Evolutionary conservation across 2,329 filamentous ascomycete species (phyloP).

Genomic region (Teratosphaeria nubilosa): DNA sequence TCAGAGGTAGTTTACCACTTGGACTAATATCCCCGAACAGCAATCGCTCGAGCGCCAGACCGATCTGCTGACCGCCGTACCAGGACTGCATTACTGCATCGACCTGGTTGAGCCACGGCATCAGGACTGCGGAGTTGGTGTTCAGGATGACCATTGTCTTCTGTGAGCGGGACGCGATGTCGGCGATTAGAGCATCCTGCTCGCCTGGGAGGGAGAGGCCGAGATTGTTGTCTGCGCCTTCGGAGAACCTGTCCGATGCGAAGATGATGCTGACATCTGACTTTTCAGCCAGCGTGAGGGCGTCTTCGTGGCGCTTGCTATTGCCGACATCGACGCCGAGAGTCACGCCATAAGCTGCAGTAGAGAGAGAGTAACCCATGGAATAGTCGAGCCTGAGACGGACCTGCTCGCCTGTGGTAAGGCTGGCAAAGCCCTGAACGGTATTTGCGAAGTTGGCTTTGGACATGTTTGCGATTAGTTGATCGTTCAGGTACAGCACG

Average conservation of each 20-base stretch:
- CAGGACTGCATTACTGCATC: background rate
- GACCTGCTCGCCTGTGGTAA: background rate
- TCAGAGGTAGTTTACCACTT: slow-evolving; percentile 63
- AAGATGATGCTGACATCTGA: background rate
- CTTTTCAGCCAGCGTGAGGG: background rate
- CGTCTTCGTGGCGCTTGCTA: background rate
- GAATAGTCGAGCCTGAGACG: background rate
- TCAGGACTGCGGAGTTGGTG: background rate
- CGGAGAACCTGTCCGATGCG: background rate
- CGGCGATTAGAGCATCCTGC: background rate
- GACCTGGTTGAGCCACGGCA: background rate
- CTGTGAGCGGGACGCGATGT: background rate
- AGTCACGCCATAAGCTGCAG: background rate
- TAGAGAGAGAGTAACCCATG: background rate
- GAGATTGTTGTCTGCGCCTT: background rate
- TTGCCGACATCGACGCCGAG: background rate
- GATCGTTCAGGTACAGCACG: background rate
- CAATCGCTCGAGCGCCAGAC: slow-evolving; percentile 69
- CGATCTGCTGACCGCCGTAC: slow-evolving; percentile 61
- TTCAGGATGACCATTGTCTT: background rate
- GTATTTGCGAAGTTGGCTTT: background rate
- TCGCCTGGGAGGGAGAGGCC: background rate
- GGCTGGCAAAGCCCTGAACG: background rate
- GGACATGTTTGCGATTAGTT: background rate
- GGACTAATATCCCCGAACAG: slow-evolving; percentile 66